These are phyloP conservation scores for Candida sithepensis DNA, from an alignment of 805 yeast genomes.

Conservation along the genomic window DNA sequence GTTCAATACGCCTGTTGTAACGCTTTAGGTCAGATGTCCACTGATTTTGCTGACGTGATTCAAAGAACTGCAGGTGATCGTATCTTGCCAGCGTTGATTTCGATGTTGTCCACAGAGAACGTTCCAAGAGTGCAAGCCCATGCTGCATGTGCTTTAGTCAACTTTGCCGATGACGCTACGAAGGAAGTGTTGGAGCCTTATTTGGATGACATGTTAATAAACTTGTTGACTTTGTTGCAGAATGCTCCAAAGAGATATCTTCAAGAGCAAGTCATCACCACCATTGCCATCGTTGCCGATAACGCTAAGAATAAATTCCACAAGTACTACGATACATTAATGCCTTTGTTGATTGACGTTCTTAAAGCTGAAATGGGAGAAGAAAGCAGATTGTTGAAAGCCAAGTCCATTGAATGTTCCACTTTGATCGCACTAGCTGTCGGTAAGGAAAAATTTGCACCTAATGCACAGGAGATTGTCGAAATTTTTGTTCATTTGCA, in stretches of 20 bases:
- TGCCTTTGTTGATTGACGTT: slow-evolving; percentile 83
- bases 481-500: slow-evolving; percentile 72
- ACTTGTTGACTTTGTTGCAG: slow-evolving; percentile 71
- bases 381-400: slow-evolving; percentile 76
- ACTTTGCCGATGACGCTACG: slow-evolving; percentile 88
- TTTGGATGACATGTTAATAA: slow-evolving; percentile 72
- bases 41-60: slow-evolving; percentile 89
- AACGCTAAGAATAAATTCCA: slow-evolving; percentile 86
- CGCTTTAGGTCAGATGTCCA: slow-evolving; percentile 93
- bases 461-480: slow-evolving; percentile 71
- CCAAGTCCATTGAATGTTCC: slow-evolving; percentile 94
- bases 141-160: slow-evolving; percentile 97
- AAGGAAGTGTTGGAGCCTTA: slow-evolving; percentile 90
- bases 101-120: slow-evolving; percentile 67
- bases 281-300: slow-evolving; percentile 96
- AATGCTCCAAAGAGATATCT: slow-evolving; percentile 82
- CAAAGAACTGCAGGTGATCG: slow-evolving; percentile 78
- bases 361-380: slow-evolving; percentile 73
- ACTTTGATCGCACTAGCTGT: slow-evolving; percentile 93
- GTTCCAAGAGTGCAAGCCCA: slow-evolving; percentile 95
- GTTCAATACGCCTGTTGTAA: slow-evolving; percentile 98
- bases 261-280: slow-evolving; percentile 95
- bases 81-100: slow-evolving; percentile 83
- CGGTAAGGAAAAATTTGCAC: slow-evolving; percentile 81
- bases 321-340: slow-evolving; percentile 90